Evolutionary conservation across 768 basidiomycete species (phyloP), one percentile per base, ranked within the genome.

Genomic region (Mycena latifolia): DNA sequence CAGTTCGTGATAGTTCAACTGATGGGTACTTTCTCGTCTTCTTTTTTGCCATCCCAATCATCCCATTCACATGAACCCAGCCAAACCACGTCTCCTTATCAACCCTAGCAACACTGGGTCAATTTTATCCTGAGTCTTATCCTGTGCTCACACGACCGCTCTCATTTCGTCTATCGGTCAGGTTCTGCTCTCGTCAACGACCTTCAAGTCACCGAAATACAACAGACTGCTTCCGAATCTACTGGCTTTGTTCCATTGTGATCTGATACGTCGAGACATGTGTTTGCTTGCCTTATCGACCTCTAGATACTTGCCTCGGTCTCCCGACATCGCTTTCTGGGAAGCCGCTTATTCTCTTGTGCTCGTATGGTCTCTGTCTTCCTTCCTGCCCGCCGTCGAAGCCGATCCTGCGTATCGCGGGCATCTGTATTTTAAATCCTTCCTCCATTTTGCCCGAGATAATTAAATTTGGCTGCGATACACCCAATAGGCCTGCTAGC

Each of bases 231-330:
- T 14, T 35, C 33, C 33, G 33, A 35, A 35, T 35, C 33, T 35
- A 35, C 33, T 14, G 33, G 6, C 14, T 35, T 35, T 35, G 33
- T 35, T n/a, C 12, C 15, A 45, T 45, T 22, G 12, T 22, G 5
- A 31, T 55, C 33, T 35, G 33, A n/a, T n/a, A n/a, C n/a, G n/a
- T n/a, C n/a, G n/a, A n/a, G n/a, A 54, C 39, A 43, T 62, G 64
- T 60, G 63, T 57, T 52, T 46, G 39, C 45, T 39, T 43, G 46
- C 33, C 57, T 68, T 64, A 64, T 69, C 67, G 52, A 50, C 25
- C 39, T 50, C 25, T n/a, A 43, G 41, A 48, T 53, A 33, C 31
- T 5, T 24, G 3, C 24, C 57, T 45, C 43, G n/a, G 5, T 22
- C 43, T 35, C 58, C 33, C 20, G 48, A 39, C 46, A 24, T 39